phyloP scores from a whole-genome alignment of 2,329 filamentous ascomycete species.

The Dactylellina cionopaga region DNA sequence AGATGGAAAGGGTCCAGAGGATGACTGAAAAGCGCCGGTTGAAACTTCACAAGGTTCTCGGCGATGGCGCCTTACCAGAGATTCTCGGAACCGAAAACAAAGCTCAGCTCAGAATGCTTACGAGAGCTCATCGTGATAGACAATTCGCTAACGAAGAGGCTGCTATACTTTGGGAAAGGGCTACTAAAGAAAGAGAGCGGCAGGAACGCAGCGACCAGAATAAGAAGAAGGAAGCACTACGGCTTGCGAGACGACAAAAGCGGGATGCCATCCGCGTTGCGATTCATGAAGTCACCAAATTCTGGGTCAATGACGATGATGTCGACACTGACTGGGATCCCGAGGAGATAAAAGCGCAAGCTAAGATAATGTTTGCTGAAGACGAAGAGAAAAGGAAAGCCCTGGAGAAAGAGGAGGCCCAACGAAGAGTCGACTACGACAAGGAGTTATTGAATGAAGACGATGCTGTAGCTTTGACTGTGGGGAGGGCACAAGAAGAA shows the following conservation, averaged over 20 bases:
- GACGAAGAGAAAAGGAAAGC: neutral
- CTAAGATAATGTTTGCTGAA: neutral
- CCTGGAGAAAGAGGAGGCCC: neutral
- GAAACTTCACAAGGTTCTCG: constrained; percentile 23
- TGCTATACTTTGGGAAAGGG: neutral
- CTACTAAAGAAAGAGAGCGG: neutral
- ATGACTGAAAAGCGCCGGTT: neutral
- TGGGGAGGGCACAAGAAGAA: too few relatives aligned
- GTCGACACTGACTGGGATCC: neutral
- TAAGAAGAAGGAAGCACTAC: neutral
- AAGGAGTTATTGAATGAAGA: too few relatives aligned
- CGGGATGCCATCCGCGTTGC: neutral
- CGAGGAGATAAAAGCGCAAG: neutral
- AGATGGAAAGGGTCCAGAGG: neutral
- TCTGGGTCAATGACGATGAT: neutral
- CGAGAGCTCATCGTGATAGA: neutral
- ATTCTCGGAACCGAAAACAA: neutral
- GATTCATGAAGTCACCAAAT: neutral
- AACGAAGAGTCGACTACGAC: too few relatives aligned
- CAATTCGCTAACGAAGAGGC: neutral
- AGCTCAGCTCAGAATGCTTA: neutral
- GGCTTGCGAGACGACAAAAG: neutral
- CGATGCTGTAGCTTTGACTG: too few relatives aligned
- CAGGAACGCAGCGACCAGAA: neutral
- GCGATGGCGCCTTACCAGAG: neutral